Conservation (phyloP, 2,329 filamentous ascomycete species). For the Trichoderma aggressivum region DNA sequence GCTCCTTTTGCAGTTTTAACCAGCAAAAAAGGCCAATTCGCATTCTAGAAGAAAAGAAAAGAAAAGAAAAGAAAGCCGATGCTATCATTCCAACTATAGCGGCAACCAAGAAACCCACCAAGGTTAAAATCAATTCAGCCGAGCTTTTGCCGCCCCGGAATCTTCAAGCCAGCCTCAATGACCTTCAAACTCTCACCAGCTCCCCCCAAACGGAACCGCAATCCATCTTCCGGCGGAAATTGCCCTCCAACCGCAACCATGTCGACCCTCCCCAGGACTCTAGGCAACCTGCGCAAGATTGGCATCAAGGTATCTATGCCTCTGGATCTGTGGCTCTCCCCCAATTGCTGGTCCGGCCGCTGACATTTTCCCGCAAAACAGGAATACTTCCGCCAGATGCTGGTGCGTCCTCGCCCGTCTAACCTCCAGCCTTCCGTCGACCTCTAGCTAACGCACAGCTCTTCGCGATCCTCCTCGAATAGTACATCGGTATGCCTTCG, state of each 20-base stretch:
- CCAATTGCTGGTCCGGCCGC: constrained; percentile 4
- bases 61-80: background rate
- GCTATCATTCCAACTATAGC: background rate
- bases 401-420: constrained; percentile 59
- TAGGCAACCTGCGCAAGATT: constrained; percentile 82
- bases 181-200: background rate
- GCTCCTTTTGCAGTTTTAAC: background rate
- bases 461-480: constrained; percentile 23
- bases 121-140: constrained; percentile 20
- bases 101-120: background rate
- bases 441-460: constrained; percentile 24
- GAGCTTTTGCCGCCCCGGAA: constrained; percentile 30
- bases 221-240: constrained; percentile 22
- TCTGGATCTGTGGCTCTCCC: background rate
- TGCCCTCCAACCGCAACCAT: constrained; percentile 53
- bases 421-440: constrained; percentile 22
- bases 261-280: constrained; percentile 85
- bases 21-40: background rate
- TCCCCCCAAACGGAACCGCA: constrained; percentile 9
- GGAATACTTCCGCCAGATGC: constrained; percentile 90
- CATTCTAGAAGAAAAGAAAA: background rate
- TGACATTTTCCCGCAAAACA: constrained; percentile 45
- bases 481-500: constrained; percentile 55
- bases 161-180: background rate
- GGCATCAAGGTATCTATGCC: constrained; percentile 71